A percentile compares a stretch with the other conserved stretches of the same genome.
These are phyloP conservation scores for Zangia roseola DNA, from an alignment of 768 basidiomycete species.

Conservation along the genomic window DNA sequence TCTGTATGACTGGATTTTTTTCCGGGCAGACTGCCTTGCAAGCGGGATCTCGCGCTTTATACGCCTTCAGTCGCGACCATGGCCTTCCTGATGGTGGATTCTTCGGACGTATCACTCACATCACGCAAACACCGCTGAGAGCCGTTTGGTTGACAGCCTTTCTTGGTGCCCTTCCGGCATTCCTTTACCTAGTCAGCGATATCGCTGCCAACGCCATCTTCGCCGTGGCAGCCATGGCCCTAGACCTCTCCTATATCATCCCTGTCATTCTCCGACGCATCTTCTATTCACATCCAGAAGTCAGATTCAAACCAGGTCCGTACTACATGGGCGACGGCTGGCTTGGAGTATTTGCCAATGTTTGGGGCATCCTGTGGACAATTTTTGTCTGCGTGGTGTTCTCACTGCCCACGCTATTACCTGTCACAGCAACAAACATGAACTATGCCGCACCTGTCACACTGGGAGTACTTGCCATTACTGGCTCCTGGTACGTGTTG, in stretches of 20 bases:
- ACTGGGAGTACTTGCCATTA: slow-evolving; percentile 17
- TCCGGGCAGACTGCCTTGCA: slow-evolving; percentile 51
- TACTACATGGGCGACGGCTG: slow-evolving; percentile 57
- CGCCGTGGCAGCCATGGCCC: slow-evolving; percentile 49
- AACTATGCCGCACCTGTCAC: slow-evolving; percentile 46
- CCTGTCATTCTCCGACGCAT: slow-evolving; percentile 52
- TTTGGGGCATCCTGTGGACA: slow-evolving; percentile 46
- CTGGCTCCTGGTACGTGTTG: slow-evolving; percentile 51
- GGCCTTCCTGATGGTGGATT: slow-evolving; percentile 58
- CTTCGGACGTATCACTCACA: slow-evolving; percentile 47
- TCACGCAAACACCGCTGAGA: slow-evolving; percentile 53
- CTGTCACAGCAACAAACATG: slow-evolving; percentile 49
- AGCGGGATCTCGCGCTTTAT: slow-evolving; percentile 56
- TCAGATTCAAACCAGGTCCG: slow-evolving; percentile 57
- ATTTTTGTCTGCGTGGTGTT: slow-evolving; percentile 47
- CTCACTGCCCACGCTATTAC: slow-evolving; percentile 49
- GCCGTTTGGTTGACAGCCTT: slow-evolving; percentile 53
- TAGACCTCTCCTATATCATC: slow-evolving; percentile 56
- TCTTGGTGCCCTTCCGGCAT: slow-evolving; percentile 41
- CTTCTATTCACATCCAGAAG: slow-evolving; percentile 55
- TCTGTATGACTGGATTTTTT: slow-evolving; percentile 61
- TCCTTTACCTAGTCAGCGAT: slow-evolving; percentile 52
- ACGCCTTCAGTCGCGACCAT: slow-evolving; percentile 55
- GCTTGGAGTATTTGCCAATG: slow-evolving; percentile 44
- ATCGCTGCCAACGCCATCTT: slow-evolving; percentile 57